Evolutionary conservation across 139 green algal genomes (phyloP), one percentile per base, ranked within the genome.

Genomic region (Pycnococcus provasolii): DNA sequence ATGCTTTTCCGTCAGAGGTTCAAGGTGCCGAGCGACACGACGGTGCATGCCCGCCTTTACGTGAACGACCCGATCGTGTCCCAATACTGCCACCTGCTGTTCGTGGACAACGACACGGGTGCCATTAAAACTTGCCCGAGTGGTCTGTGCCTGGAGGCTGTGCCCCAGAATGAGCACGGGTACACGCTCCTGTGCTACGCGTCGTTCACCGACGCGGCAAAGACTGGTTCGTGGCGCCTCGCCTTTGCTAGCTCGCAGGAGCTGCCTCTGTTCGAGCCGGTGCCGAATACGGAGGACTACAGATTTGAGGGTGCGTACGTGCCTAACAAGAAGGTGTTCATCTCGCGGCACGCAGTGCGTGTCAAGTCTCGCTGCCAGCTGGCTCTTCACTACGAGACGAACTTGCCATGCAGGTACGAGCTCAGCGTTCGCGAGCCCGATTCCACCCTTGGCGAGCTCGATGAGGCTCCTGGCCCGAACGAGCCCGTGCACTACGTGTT

Each of bases 131-230:
- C 26, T 26, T 13, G 45, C 40, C 59, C 57, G 39, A 6, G 42
- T 45, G 43, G 37, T 45, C 15, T 73, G 37, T 11, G 7, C 43
- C 26, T 11, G 8, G 13, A 37, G 46, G 46, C 59, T 11, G 37
- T 44, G 15, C 46, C 58, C 4, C 26, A 54, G 3, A 73, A 67
- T 44, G 59, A 73, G 67, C 67, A 60, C 67, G 67, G 67, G 67
- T 73, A 73, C 67, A 73, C 58, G 43, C 13, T 73, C 39, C 60
- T 73, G 67, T 42, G 13, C 8, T 73, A 68, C 44, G 42, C 41
- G 37, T 41, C 37, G 37, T 41, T 41, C 45, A 40, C n/a, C 37
- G 8, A 11, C 4, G 4, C 57, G 42, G 39, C 60, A 3, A n/a
- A 26, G 4, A 8, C n/a, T 58, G 58, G 40, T 3, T 37, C 2